These are phyloP conservation scores for Albugo laibachii DNA, from an alignment of 352 stramenopile genomes.

Conservation along the genomic window DNA sequence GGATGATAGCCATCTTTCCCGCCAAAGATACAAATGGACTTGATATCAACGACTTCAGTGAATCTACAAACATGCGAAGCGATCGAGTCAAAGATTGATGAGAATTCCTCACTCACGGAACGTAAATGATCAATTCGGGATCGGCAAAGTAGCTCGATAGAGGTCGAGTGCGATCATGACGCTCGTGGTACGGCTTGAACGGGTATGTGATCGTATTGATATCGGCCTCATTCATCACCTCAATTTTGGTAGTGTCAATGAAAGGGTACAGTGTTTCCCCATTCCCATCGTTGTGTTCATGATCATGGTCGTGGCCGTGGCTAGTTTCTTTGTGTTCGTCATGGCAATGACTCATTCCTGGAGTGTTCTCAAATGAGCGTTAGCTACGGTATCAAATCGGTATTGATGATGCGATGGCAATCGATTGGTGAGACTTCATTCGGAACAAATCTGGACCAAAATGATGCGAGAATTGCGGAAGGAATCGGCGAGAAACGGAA, in stretches of 20 bases:
- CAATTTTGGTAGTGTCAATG: constrained; percentile 76
- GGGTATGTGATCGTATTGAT: constrained; percentile 29
- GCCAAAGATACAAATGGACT: constrained; percentile 73
- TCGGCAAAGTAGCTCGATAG: constrained; percentile 65
- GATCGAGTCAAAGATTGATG: not conserved
- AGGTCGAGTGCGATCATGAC: constrained; percentile 36
- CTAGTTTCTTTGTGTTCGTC: constrained; percentile 24
- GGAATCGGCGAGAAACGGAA: not conserved
- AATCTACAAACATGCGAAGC: constrained; percentile 16
- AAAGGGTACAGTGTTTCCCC: constrained; percentile 67
- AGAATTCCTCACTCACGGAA: constrained; percentile 19
- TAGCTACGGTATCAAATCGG: not conserved
- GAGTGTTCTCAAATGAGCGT: constrained; percentile 34
- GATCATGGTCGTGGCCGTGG: constrained; percentile 36
- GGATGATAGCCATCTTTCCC: constrained; percentile 54
- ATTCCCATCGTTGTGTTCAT: constrained; percentile 42
- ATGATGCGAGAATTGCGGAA: not conserved
- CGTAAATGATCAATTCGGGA: constrained; percentile 66
- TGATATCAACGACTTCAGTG: constrained; percentile 74
- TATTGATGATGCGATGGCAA: too few species aligned
- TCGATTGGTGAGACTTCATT: too few species aligned
- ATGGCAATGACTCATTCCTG: constrained; percentile 13
- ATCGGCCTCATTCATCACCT: constrained; percentile 54
- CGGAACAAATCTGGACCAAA: too few species aligned
- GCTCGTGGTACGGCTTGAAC: constrained; percentile 70